These are phyloP conservation scores for Candida nonsorbophila DNA, from an alignment of 805 yeast genomes.

Conservation along the genomic window DNA sequence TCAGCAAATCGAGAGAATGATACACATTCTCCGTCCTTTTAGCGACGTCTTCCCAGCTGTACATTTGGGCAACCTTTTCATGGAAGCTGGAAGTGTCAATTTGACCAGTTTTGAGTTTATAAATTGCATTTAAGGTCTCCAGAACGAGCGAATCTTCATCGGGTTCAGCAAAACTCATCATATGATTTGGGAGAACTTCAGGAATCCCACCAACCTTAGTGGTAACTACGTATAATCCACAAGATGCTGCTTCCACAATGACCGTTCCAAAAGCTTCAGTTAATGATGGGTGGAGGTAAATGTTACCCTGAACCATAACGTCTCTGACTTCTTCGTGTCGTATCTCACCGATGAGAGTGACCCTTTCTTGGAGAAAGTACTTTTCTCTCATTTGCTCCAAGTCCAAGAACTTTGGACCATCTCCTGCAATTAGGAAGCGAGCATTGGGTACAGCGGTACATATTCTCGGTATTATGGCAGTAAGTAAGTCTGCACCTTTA, in stretches of 20 bases:
- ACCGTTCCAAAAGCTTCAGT: slow-evolving; percentile 99
- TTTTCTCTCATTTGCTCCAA: slow-evolving; percentile 93
- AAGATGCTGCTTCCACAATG: slow-evolving; percentile 93
- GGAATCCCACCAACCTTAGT: slow-evolving; percentile 98
- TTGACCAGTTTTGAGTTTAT: slow-evolving; percentile 45
- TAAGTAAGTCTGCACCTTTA: slow-evolving; percentile 88
- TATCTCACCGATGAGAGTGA: slow-evolving; percentile 78
- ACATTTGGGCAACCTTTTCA: slow-evolving; percentile 70
- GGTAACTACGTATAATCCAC: slow-evolving; percentile 89
- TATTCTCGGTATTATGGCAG: slow-evolving; percentile 78
- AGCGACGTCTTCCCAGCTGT: slow-evolving; percentile 91
- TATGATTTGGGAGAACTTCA: slow-evolving; percentile 86
- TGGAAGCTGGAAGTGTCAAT: slow-evolving; percentile 78
- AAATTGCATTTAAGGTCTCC: slow-evolving; percentile 69
- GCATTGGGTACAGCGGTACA: slow-evolving; percentile 62
- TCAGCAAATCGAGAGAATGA: slow-evolving; percentile 37
- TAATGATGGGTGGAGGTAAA: slow-evolving; percentile 85
- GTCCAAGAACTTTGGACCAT: slow-evolving; percentile 93
- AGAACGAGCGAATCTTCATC: slow-evolving; percentile 77
- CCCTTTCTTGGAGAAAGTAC: slow-evolving; percentile 80
- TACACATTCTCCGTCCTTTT: slow-evolving; percentile 80
- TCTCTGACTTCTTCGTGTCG: slow-evolving; percentile 91
- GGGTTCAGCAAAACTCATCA: slow-evolving; percentile 89
- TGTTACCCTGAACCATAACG: slow-evolving; percentile 90
- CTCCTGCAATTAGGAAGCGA: slow-evolving; percentile 86